These are phyloP conservation scores for Podospora didyma DNA, from an alignment of 495 filamentous ascomycete species.

Conservation along the genomic window DNA sequence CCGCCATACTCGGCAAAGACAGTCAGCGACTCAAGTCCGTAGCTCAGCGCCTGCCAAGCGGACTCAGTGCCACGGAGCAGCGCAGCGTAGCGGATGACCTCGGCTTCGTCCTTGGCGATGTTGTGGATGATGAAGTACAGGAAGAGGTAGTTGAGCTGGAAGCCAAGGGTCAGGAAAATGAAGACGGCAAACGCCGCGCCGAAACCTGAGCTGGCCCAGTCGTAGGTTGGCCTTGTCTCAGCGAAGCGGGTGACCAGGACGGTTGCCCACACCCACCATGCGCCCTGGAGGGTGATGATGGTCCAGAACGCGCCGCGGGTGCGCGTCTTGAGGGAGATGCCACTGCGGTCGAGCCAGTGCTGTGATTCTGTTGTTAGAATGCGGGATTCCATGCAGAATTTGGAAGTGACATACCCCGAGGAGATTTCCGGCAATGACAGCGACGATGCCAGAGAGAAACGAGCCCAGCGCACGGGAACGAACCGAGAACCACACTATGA, in stretches of 20 bases:
- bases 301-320: conserved; percentile 36
- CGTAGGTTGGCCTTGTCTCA: conserved; percentile 47
- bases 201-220: conserved; percentile 55
- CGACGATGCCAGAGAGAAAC: conserved; percentile 57
- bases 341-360: conserved; percentile 49
- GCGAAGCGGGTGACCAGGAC: conserved; percentile 51
- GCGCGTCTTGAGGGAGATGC: conserved; percentile 45
- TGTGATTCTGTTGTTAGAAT: background rate
- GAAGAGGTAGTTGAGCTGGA: conserved; percentile 63
- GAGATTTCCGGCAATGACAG: conserved; percentile 53
- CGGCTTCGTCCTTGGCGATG: conserved; percentile 49
- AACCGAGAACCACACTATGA: conserved; percentile 55
- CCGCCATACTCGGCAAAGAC: conserved; percentile 57
- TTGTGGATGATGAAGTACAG: conserved; percentile 62
- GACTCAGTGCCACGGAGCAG: conserved; percentile 60
- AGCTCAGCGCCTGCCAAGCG: conserved; percentile 59
- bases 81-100: conserved; percentile 58
- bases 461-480: conserved; percentile 58
- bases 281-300: conserved; percentile 51
- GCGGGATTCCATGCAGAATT: background rate
- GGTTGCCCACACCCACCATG: conserved; percentile 61
- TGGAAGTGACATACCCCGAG: conserved; percentile 37
- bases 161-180: conserved; percentile 53
- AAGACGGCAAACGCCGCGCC: conserved; percentile 56
- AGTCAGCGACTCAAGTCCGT: conserved; percentile 52